Evolutionary conservation across 202 grass and related monocot species (phyloP).

Genomic region (Carex sylvatica): DNA sequence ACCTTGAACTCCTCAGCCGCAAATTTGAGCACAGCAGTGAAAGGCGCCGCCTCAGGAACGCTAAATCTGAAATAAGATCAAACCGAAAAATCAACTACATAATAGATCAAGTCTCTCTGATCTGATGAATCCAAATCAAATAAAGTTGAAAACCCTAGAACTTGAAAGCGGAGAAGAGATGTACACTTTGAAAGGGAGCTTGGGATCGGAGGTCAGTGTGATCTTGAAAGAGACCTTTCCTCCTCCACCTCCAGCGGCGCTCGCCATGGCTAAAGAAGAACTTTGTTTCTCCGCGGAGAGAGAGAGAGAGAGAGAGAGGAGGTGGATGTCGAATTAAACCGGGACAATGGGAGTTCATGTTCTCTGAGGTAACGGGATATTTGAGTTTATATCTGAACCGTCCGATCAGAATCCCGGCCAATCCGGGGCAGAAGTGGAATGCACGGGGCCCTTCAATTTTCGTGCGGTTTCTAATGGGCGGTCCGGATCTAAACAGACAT

Average conservation of each 20-base stretch:
- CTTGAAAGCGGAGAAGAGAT: not conserved
- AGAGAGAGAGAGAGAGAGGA: not conserved
- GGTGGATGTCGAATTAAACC: not conserved
- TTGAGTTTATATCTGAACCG: not conserved
- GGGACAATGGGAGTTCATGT: not conserved
- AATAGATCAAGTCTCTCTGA: not conserved
- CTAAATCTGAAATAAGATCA: constrained; percentile 65
- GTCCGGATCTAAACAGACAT: too few species aligned
- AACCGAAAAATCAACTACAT: not conserved
- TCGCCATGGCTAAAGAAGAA: constrained; percentile 31
- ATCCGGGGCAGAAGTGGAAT: too few species aligned
- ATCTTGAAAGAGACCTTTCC: constrained; percentile 98
- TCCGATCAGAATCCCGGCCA: too few species aligned
- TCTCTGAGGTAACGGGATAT: too few species aligned
- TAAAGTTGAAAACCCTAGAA: not conserved
- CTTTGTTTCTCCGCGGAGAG: not conserved
- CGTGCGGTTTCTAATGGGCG: too few species aligned
- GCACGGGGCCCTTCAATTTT: too few species aligned
- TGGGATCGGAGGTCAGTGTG: constrained; percentile 98
- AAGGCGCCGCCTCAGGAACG: constrained; percentile 95
- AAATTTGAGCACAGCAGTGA: constrained; percentile 95
- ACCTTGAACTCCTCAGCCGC: constrained; percentile 99
- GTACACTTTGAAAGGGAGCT: constrained; percentile 99
- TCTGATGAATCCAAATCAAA: not conserved
- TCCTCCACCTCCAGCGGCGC: constrained; percentile 23